phyloP scores from a whole-genome alignment of 1,139 yeast genomes.

The Pichia sp. region DNA sequence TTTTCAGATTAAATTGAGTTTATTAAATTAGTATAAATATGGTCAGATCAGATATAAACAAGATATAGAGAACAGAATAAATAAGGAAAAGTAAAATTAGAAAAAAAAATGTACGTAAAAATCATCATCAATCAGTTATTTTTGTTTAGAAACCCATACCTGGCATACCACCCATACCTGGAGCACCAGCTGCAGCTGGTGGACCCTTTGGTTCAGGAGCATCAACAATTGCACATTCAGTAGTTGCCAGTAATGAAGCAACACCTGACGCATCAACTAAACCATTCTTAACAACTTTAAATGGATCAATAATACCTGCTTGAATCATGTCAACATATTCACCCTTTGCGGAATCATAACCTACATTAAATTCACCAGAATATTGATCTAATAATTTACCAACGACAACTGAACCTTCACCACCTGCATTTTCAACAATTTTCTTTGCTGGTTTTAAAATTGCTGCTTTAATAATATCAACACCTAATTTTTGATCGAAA shows the following conservation, averaged over 20 bases:
- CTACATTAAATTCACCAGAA: slow-evolving; percentile 81
- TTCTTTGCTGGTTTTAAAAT: slow-evolving; percentile 96
- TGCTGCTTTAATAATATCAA: slow-evolving; percentile 90
- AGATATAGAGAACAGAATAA: background rate
- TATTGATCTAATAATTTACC: slow-evolving; percentile 85
- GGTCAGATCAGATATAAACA: no score
- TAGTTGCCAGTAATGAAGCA: slow-evolving; percentile 95
- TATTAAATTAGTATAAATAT: no score
- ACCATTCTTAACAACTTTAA: slow-evolving; percentile 97
- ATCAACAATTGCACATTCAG: slow-evolving; percentile 97
- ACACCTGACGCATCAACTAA: slow-evolving; percentile 97
- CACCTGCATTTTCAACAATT: slow-evolving; percentile 97
- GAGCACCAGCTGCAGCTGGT: slow-evolving; percentile 54
- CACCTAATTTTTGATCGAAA: slow-evolving; percentile 98
- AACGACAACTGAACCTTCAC: slow-evolving; percentile 95
- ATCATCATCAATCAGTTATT: no score
- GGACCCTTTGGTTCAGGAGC: slow-evolving; percentile 89
- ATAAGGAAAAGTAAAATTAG: no score
- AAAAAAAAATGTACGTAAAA: no score
- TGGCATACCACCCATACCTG: slow-evolving; percentile 59
- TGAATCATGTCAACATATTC: slow-evolving; percentile 95
- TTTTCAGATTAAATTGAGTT: no score
- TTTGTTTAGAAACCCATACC: slow-evolving; percentile 35
- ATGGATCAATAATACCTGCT: slow-evolving; percentile 97
- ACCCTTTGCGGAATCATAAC: slow-evolving; percentile 92